Conservation (phyloP, 2,329 filamentous ascomycete species). For the Setomelanomma holmii region DNA sequence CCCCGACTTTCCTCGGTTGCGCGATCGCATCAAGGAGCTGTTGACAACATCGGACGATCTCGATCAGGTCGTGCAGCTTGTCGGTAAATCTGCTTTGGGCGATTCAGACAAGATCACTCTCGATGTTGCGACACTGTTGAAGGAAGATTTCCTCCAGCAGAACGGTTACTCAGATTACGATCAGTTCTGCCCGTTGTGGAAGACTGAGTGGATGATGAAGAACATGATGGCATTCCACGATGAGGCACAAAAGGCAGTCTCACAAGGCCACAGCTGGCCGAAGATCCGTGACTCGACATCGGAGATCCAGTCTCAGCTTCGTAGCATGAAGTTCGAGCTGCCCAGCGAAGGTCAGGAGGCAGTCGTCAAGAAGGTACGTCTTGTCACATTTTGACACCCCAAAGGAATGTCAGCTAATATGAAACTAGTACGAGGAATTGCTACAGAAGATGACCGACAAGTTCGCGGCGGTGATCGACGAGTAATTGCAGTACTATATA, state of each 20-base stretch:
- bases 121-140: constrained; percentile 87
- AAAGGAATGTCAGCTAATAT: constrained; percentile 48
- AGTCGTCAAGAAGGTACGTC: constrained; percentile 80
- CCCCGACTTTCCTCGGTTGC: constrained; percentile 90
- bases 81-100: constrained; percentile 95
- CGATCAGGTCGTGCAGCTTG: constrained; percentile 97
- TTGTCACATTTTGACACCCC: not conserved
- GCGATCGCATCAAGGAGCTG: constrained; percentile 92
- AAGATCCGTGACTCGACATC: constrained; percentile 91
- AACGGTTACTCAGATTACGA: constrained; percentile 99
- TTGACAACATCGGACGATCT: constrained; percentile 95
- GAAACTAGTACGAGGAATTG: constrained; percentile 82
- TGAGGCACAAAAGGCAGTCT: constrained; percentile 92
- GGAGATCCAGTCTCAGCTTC: constrained; percentile 83
- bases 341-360: constrained; percentile 83
- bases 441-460: constrained; percentile 94
- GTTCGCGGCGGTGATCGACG: constrained; percentile 94
- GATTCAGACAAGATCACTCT: constrained; percentile 98
- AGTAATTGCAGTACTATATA: constrained; percentile 69
- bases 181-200: constrained; percentile 99
- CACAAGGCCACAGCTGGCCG: constrained; percentile 87
- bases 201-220: constrained; percentile 99
- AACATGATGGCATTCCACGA: constrained; percentile 98
- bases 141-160: constrained; percentile 99
- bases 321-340: constrained; percentile 96